Base-by-base conservation (phyloP, 2,329 filamentous ascomycete genomes). In the Monosporascus sp. region DNA sequence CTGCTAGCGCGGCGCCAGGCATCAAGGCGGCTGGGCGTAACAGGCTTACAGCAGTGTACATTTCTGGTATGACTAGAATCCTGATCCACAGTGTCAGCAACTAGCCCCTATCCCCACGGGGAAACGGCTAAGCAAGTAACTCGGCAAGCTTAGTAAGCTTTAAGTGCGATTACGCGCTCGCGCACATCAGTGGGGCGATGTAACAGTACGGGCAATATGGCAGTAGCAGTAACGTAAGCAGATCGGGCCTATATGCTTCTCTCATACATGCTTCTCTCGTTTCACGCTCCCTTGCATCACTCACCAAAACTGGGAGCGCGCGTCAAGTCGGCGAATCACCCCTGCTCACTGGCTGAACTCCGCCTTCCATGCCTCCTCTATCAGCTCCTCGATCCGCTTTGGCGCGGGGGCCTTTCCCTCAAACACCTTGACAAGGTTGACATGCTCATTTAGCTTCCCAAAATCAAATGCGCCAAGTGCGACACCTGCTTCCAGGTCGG, bases 391-490 rank as follows among this genome's bases (percentile, higher is more conserved):
- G 46, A 60, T 55, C 17, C 47, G 43, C 45, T 27, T 58, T 22
- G 58, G 58, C 25, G 47, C 47, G 15, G 54, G 47, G 11, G 48
- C 47, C 37, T 39, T 56, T 5, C 52, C 59, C 43, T 59, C 49
- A 41, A 65, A 65, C 9, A 24, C 27, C 48, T 60, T 52, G 43
- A 60, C 62, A 3, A 65, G 56, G 46, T 65, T 54, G 20, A 63
- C n/a, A 46, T 58, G 48, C 15, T 52, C 55, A 18, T 46, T 25
- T 20, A 63, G 25, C 27, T 49, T 52, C 6, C 53, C 53, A 20
- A 68, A 58, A 47, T 69, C 63, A 50, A 59, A 69, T 2, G 64
- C 64, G 1, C 65, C 66, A 11, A 68, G 58, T 5, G 61, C 66
- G 7, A 68, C 63, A 24, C 61, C 57, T 0, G 63, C 63, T 43